A percentile compares a stretch with the other conserved stretches of the same genome.
These are phyloP conservation scores for Diplocarpon mali DNA, from an alignment of 2,329 filamentous ascomycete genomes.

Conservation along the genomic window DNA sequence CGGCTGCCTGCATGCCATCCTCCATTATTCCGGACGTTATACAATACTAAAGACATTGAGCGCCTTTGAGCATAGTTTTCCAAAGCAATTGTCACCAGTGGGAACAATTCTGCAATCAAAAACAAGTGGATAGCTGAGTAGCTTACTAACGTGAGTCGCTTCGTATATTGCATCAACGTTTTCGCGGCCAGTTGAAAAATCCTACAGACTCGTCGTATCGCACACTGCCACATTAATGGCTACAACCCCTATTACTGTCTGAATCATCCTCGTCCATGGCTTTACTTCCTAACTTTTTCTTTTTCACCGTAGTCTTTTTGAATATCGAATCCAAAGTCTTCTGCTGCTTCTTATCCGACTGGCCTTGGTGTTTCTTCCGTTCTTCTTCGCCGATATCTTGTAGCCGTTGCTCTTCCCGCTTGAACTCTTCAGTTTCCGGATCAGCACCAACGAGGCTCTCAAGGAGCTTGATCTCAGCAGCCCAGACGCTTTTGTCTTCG, in stretches of 20 bases:
- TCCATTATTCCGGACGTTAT: too few relatives aligned
- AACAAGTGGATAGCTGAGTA: too few relatives aligned
- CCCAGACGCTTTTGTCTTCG: slow-evolving; percentile 80
- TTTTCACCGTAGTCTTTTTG: slow-evolving; percentile 28
- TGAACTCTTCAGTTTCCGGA: slow-evolving; percentile 61
- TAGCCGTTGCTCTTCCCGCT: slow-evolving; percentile 50
- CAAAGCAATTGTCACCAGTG: too few relatives aligned
- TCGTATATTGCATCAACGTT: too few relatives aligned
- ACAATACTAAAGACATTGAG: too few relatives aligned
- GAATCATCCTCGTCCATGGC: slow-evolving; percentile 21
- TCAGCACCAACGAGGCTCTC: slow-evolving; percentile 84
- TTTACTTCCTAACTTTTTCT: slow-evolving; percentile 30
- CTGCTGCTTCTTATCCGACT: slow-evolving; percentile 62
- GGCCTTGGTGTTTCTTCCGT: slow-evolving; percentile 63
- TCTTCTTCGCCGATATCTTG: slow-evolving; percentile 58
- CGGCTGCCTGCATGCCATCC: too few relatives aligned
- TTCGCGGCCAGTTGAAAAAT: too few relatives aligned
- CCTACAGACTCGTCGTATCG: background rate
- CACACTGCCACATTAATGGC: slow-evolving; percentile 12
- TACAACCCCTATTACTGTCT: slow-evolving; percentile 23
- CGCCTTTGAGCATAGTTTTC: too few relatives aligned
- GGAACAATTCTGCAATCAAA: too few relatives aligned
- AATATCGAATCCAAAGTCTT: slow-evolving; percentile 30
- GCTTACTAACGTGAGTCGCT: too few relatives aligned
- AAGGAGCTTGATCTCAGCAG: slow-evolving; percentile 85